phyloP scores from a whole-genome alignment of 768 basidiomycete species.

The Phylloporus sp. region DNA sequence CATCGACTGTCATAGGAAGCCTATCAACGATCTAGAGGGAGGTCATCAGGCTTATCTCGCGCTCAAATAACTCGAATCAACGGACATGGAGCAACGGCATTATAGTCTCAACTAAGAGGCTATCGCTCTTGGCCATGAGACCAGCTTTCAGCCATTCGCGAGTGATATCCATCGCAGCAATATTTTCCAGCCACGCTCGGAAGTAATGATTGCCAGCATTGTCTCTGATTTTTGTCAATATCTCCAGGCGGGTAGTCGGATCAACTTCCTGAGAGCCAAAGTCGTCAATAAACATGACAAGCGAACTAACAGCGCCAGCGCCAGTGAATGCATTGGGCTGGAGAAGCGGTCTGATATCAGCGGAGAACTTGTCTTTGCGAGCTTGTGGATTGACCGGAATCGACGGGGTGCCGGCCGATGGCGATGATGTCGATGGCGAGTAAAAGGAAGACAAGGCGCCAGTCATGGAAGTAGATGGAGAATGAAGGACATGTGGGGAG shows the following conservation, averaged over 20 bases:
- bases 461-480: conserved; percentile 41
- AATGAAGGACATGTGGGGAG: conserved; percentile 66
- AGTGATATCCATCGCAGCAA: conserved; percentile 68
- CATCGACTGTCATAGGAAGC: conserved; percentile 68
- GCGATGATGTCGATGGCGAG: conserved; percentile 29
- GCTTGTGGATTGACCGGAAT: conserved; percentile 45
- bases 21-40: conserved; percentile 68
- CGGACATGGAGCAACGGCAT: conserved; percentile 88
- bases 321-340: conserved; percentile 60
- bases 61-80: conserved; percentile 21
- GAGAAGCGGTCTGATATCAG: conserved; percentile 53
- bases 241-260: conserved; percentile 60
- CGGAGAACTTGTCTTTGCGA: conserved; percentile 51
- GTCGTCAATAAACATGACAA: conserved; percentile 55
- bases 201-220: conserved; percentile 84
- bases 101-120: conserved; percentile 61
- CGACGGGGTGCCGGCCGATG: conserved; percentile 23
- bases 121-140: conserved; percentile 52
- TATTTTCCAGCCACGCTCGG: conserved; percentile 81
- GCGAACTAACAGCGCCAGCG: conserved; percentile 60
- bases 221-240: conserved; percentile 77
- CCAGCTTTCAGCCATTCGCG: conserved; percentile 80
- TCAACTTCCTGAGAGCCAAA: conserved; percentile 66
- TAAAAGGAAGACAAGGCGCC: conserved; percentile 39
- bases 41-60: conserved; percentile 16